Evolutionary conservation across 192 early-diverging fungal species (phyloP).

Genomic region (Coemansia sp.): DNA sequence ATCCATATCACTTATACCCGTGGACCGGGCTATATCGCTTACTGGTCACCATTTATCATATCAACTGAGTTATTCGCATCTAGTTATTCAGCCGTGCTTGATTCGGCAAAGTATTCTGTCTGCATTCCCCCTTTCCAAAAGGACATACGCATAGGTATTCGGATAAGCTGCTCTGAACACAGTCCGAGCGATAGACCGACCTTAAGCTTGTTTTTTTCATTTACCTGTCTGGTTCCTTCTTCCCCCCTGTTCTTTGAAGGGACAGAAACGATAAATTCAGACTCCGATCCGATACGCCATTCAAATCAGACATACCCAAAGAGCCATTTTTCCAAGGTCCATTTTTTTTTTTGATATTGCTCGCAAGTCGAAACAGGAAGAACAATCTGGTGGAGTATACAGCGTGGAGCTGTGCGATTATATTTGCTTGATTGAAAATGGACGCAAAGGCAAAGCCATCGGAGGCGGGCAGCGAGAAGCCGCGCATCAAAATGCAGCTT

Average conservation of each 20-base stretch:
- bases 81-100: slow-evolving; percentile 9
- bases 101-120: background rate
- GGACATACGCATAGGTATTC: too few relatives aligned
- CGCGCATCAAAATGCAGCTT: slow-evolving; percentile 54
- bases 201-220: slow-evolving; percentile 3
- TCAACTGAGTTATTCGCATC: slow-evolving; percentile 11
- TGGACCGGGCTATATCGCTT: slow-evolving; percentile 1
- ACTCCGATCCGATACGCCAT: slow-evolving; percentile 15
- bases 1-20: slow-evolving; percentile 17
- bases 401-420: too few relatives aligned
- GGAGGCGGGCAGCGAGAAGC: slow-evolving; percentile 20
- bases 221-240: background rate
- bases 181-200: slow-evolving; percentile 3
- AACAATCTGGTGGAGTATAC: background rate
- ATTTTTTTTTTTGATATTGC: slow-evolving; percentile 5
- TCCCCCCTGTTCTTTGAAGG: background rate
- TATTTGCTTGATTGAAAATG: slow-evolving; percentile 1
- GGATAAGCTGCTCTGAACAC: too few relatives aligned
- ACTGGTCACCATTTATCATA: slow-evolving; percentile 2
- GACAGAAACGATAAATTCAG: slow-evolving; percentile 14
- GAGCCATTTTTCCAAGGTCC: slow-evolving; percentile 2
- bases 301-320: too few relatives aligned
- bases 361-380: background rate
- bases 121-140: too few relatives aligned
- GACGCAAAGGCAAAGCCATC: slow-evolving; percentile 8